These are phyloP conservation scores for Chalciporus sphaerocephalus DNA, from an alignment of 768 basidiomycete species.

Conservation along the genomic window DNA sequence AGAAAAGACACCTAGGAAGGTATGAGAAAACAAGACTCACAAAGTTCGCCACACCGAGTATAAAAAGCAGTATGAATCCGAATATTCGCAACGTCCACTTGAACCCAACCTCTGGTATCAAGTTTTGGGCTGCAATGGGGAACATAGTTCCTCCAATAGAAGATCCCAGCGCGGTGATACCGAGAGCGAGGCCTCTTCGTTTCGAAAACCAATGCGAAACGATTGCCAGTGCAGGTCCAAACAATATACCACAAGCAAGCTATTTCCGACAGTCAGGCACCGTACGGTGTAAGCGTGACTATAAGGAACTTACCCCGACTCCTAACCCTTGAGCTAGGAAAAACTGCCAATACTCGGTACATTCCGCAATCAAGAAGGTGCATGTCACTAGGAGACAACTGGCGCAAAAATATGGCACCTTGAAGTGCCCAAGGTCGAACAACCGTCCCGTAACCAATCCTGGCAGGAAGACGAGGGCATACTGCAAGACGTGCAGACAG, in stretches of 20 bases:
- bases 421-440: conserved; percentile 71
- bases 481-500: conserved; percentile 36
- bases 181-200: conserved; percentile 52
- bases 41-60: conserved; percentile 53
- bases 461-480: conserved; percentile 58
- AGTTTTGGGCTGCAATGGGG: conserved; percentile 55
- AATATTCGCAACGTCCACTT: conserved; percentile 72
- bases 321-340: conserved; percentile 69
- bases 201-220: conserved; percentile 73
- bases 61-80: conserved; percentile 54
- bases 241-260: conserved; percentile 52
- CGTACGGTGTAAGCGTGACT: not conserved
- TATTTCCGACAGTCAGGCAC: not conserved
- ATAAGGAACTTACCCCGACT: conserved; percentile 48
- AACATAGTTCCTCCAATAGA: conserved; percentile 66
- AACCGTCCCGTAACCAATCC: conserved; percentile 61
- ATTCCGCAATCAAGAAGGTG: conserved; percentile 67
- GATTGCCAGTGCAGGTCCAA: conserved; percentile 55
- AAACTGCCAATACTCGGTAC: conserved; percentile 74
- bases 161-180: conserved; percentile 59
- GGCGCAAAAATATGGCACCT: conserved; percentile 42
- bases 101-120: conserved; percentile 61
- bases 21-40: conserved; percentile 24
- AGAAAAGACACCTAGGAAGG: conserved; percentile 4
- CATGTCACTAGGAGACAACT: conserved; percentile 49